Percentiles rank a stretch among this genome's conserved stretches.
phyloP scores from a whole-genome alignment of 495 filamentous ascomycete genomes.

The Aspergillus asperescens region DNA sequence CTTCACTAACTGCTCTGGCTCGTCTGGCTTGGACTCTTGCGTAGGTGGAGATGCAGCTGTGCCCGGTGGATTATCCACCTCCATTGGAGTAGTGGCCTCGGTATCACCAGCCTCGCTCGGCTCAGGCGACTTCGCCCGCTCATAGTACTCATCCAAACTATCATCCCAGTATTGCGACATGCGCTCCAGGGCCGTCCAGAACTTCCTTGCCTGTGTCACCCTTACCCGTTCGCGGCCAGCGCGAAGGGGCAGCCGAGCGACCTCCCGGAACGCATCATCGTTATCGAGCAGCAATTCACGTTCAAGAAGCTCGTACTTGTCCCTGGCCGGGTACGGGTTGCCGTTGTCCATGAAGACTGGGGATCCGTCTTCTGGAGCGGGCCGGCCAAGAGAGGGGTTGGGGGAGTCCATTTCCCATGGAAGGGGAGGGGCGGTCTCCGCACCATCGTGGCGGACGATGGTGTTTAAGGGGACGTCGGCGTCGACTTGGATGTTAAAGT shows the following conservation, averaged over 20 bases:
- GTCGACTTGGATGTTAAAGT: slow-evolving; percentile 49
- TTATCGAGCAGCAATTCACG: slow-evolving; percentile 52
- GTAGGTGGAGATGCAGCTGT: neutral
- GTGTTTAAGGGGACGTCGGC: slow-evolving; percentile 36
- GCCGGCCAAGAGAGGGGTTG: slow-evolving; percentile 6
- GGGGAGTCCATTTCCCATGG: slow-evolving; percentile 39
- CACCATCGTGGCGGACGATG: slow-evolving; percentile 40
- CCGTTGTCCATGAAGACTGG: slow-evolving; percentile 47
- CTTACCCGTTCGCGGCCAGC: slow-evolving; percentile 40
- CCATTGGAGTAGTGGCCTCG: slow-evolving; percentile 25
- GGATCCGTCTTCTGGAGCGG: slow-evolving; percentile 18
- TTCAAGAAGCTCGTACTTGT: slow-evolving; percentile 43
- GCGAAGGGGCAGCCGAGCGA: slow-evolving; percentile 39
- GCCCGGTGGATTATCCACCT: slow-evolving; percentile 27
- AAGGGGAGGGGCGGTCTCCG: slow-evolving; percentile 39
- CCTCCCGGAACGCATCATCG: slow-evolving; percentile 50
- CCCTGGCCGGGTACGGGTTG: slow-evolving; percentile 40
- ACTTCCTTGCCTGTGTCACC: slow-evolving; percentile 53
- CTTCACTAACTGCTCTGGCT: slow-evolving; percentile 18
- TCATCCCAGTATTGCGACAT: slow-evolving; percentile 63
- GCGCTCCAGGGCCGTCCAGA: slow-evolving; percentile 54
- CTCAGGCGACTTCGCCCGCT: slow-evolving; percentile 30
- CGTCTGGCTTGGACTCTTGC: neutral
- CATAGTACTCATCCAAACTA: slow-evolving; percentile 51
- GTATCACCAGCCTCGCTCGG: slow-evolving; percentile 20